A percentile compares a stretch with the other conserved stretches of the same genome.
phyloP scores from a whole-genome alignment of 768 basidiomycete species.

The Plicaturopsis crispa region DNA sequence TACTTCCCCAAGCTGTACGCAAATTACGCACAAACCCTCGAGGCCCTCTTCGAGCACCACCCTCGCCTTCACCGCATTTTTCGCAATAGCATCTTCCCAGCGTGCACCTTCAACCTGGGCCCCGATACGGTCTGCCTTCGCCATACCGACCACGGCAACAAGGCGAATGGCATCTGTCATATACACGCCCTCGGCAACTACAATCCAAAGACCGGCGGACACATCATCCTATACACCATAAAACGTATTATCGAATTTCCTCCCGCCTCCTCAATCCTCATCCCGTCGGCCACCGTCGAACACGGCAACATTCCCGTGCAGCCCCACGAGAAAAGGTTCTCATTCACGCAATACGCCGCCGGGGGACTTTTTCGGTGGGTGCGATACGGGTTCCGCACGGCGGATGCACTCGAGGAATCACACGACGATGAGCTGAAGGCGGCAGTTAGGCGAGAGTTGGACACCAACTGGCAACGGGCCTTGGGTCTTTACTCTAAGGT shows the following conservation, averaged over 20 bases:
- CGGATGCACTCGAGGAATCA: slow-evolving; percentile 4
- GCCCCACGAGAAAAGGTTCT: slow-evolving; percentile 2
- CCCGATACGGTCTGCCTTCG: slow-evolving; percentile 2
- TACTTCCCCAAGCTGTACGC: slow-evolving; percentile 17
- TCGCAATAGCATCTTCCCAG: slow-evolving; percentile 1
- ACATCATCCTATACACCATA: slow-evolving; percentile 10
- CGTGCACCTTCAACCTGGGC: slow-evolving; percentile 6
- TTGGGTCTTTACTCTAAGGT: too few species aligned
- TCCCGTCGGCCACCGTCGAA: slow-evolving; percentile 12
- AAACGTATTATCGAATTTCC: slow-evolving; percentile 14
- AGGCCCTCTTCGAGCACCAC: slow-evolving; percentile 5
- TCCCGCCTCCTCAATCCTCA: slow-evolving; percentile 9
- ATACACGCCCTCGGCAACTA: slow-evolving; percentile 10
- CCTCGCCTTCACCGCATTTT: slow-evolving; percentile 6
- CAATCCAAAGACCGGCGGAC: slow-evolving; percentile 9
- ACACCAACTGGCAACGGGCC: too few species aligned
- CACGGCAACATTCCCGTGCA: slow-evolving; percentile 10
- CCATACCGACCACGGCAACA: slow-evolving; percentile 4
- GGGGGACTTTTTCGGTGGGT: slow-evolving; percentile 13
- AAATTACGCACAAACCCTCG: slow-evolving; percentile 8
- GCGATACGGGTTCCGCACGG: slow-evolving; percentile 7
- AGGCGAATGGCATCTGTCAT: slow-evolving; percentile 6
- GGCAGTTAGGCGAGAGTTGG: too few species aligned
- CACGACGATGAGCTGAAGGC: too few species aligned
- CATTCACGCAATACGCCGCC: slow-evolving; percentile 11